Evolutionary conservation across 140 eudicot genomes (phyloP).

Genomic region (Stevia rebaudiana): DNA sequence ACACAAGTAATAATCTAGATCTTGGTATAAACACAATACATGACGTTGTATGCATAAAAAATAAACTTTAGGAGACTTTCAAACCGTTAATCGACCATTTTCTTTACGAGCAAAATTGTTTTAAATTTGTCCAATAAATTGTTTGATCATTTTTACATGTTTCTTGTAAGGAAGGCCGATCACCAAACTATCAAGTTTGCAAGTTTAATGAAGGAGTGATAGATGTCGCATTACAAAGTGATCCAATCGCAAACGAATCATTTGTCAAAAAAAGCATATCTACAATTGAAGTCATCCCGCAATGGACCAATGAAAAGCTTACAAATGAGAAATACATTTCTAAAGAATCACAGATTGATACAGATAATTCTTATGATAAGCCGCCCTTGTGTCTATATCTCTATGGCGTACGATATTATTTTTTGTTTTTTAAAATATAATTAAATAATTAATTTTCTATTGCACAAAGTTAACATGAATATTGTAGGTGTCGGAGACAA

Average conservation of each 20-base stretch:
- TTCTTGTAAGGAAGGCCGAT: constrained; percentile 60
- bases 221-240: constrained; percentile 28
- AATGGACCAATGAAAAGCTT: constrained; percentile 29
- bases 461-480: constrained; percentile 16
- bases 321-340: constrained; percentile 23
- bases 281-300: constrained; percentile 32
- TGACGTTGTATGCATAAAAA: background rate
- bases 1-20: background rate
- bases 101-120: background rate
- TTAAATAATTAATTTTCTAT: constrained; percentile 9
- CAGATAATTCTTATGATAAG: constrained; percentile 34
- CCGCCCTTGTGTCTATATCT: constrained; percentile 52
- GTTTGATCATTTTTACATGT: constrained; percentile 19
- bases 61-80: background rate
- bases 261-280: constrained; percentile 25
- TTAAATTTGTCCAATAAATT: background rate
- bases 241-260: constrained; percentile 24
- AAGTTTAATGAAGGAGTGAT: constrained; percentile 42
- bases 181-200: constrained; percentile 66
- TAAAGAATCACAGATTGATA: constrained; percentile 25
- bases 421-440: background rate
- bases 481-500: constrained; percentile 72
- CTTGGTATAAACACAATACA: background rate
- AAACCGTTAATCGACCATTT: background rate
- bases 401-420: constrained; percentile 67